Evolutionary conservation across 2,329 filamentous ascomycete species (phyloP), one percentile per base, ranked within the genome.

Genomic region (Malbranchea zuffiana): DNA sequence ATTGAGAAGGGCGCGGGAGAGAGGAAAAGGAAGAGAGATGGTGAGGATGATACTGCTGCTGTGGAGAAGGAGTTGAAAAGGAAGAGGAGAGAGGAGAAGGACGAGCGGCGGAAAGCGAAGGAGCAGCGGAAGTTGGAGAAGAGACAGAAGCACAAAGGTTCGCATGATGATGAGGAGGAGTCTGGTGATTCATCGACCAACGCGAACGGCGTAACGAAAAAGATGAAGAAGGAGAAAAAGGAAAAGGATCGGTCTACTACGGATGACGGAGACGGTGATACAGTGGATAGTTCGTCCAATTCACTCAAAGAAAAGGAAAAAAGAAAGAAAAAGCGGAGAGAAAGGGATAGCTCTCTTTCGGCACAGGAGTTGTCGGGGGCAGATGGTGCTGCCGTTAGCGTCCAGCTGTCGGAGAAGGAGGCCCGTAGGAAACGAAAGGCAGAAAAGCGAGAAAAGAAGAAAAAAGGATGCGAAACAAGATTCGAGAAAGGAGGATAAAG

Each of bases 21-120:
- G 49, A 48, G 18, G 44, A 27, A 29, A 30, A 31, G 12, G 40
- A 40, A 19, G 25, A 39, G 32, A 8, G 36, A 39, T 29, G n/a
- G 15, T 5, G n/a, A 8, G 12, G 16, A 30, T 6, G 16, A 16
- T 24, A 16, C 36, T n/a, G 3, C 3, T 19, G 23, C 32, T 18
- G 28, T 28, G n/a, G 32, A 42, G 28, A 52, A 54, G 44, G 42
- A 49, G 24, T 49, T 39, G 41, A 57, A 55, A 37, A 60, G 51
- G 49, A 67, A 57, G 56, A 34, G 57, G 44, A 47, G 60, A 48
- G 45, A 44, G 42, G 42, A 43, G n/a, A n/a, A 44, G n/a, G n/a
- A n/a, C n/a, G n/a, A n/a, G n/a, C n/a, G n/a, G n/a, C n/a, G n/a
- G n/a, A n/a, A n/a, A n/a, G n/a, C n/a, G n/a, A n/a, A n/a, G n/a